Conservation (phyloP, 805 yeast genomes). For the Huiozyma sinensis region DNA sequence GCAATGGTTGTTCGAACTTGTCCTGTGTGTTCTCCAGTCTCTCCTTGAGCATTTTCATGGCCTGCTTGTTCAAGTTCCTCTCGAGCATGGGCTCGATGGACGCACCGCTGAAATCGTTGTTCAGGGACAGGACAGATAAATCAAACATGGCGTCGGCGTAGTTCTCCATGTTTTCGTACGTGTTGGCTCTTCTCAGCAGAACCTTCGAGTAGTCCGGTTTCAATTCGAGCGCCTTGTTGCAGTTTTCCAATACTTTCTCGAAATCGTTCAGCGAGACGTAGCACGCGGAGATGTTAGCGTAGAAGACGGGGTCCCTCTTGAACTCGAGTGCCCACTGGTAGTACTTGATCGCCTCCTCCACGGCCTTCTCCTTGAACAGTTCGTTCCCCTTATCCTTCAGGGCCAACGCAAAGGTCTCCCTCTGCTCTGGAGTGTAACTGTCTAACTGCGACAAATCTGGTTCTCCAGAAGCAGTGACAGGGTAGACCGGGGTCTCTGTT, state of each 20-base stretch:
- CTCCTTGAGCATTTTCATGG: conserved; percentile 60
- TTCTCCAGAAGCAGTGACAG: conserved; percentile 45
- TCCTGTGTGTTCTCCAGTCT: conserved; percentile 20
- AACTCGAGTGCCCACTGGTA: conserved; percentile 70
- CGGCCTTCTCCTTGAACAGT: conserved; percentile 59
- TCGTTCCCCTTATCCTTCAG: conserved; percentile 87
- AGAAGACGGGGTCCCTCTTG: conserved; percentile 77
- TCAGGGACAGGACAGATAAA: conserved; percentile 76
- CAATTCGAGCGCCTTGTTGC: conserved; percentile 73
- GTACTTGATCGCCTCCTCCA: conserved; percentile 63
- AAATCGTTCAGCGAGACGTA: conserved; percentile 71
- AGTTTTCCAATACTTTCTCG: conserved; percentile 79
- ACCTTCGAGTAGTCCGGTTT: conserved; percentile 91
- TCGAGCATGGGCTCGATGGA: conserved; percentile 74
- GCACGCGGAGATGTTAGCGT: conserved; percentile 94
- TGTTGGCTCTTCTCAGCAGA: conserved; percentile 83
- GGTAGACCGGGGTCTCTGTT: conserved; percentile 34
- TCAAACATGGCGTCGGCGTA: conserved; percentile 85
- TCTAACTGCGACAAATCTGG: conserved; percentile 43
- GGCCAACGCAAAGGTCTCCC: conserved; percentile 55
- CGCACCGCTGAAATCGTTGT: conserved; percentile 73
- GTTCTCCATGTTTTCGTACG: conserved; percentile 71
- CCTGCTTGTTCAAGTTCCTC: conserved; percentile 71
- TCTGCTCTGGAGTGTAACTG: conserved; percentile 39
- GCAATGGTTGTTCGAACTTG: conserved; percentile 39